Evolutionary conservation across 257 asterid genomes (phyloP).

Genomic region (Plantago elongata): DNA sequence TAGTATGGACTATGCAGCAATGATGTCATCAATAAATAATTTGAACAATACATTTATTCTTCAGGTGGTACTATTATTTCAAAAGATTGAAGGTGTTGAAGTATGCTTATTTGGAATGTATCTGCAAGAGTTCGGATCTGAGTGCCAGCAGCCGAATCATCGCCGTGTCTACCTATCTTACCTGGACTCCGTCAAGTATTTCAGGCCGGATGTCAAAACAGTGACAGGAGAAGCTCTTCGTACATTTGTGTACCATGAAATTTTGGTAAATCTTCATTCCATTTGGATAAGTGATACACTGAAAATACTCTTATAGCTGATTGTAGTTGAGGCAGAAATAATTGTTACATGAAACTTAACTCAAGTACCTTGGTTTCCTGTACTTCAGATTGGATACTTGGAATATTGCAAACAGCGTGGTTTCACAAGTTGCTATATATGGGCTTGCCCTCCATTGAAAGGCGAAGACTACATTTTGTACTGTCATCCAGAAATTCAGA

Average conservation of each 20-base stretch:
- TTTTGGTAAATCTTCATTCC: conserved; percentile 59
- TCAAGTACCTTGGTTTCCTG: conserved; percentile 13
- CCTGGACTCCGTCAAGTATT: conserved; percentile 97
- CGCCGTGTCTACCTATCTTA: conserved; percentile 95
- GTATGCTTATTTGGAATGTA: conserved; percentile 98
- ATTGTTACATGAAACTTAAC: conserved; percentile 1
- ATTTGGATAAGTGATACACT: conserved; percentile 11
- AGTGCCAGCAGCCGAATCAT: conserved; percentile 90
- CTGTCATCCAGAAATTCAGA: conserved; percentile 99
- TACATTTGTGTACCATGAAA: conserved; percentile 95
- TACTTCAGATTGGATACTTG: conserved; percentile 84
- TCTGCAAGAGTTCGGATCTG: conserved; percentile 98
- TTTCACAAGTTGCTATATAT: conserved; percentile 92
- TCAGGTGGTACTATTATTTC: conserved; percentile 90
- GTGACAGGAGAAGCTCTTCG: conserved; percentile 98
- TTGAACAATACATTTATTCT: conserved; percentile 21
- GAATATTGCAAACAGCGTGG: conserved; percentile 96
- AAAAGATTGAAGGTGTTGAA: conserved; percentile 96
- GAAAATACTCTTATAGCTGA: neutral
- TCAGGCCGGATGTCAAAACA: conserved; percentile 92
- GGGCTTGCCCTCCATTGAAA: conserved; percentile 99
- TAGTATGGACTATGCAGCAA: neutral
- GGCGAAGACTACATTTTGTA: conserved; percentile 98
- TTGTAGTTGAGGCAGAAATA: conserved; percentile 10
- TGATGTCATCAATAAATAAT: conserved; percentile 2